Base-by-base conservation (phyloP, 2,329 filamentous ascomycete genomes). In the Penicillium sp. region DNA sequence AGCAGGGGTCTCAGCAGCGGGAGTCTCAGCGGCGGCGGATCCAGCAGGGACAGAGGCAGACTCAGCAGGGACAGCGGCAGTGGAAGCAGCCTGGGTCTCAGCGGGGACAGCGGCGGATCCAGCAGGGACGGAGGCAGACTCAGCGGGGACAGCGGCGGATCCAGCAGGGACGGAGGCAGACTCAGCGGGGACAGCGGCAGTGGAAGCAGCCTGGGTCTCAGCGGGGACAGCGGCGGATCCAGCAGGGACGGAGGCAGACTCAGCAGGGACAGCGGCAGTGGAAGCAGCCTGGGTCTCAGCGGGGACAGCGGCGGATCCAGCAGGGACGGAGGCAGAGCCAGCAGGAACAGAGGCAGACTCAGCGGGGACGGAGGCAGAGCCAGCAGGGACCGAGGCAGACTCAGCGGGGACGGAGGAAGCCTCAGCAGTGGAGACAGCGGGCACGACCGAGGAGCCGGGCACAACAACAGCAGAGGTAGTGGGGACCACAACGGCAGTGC, bases 61-160 rank as follows among this genome's bases (percentile, higher is more conserved):
- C 47, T 52, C 26, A 45, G 44, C 29, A 24, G 56, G 52, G 21
- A 39, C 22, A 29, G n/a, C 44, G 11, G 31, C 26, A 46, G 63
- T 54, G 16, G 35, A 22, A 21, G 58, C 39, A 24, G 64, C 53
- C 45, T 57, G 22, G 26, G 39, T 26, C 49, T 50, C 52, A 26
- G 50, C 44, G n/a, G 35, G 35, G 35, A 19, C n/a, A 11, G 58
- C 21, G 39, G 57, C 48, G 29, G 58, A 60, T 13, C 21, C 43
- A 24, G 39, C 19, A 45, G 62, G 48, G 10, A 29, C 27, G 27
- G 27, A 29, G 33, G 22, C 24, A 35, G 54, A 52, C n/a, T 49
- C 45, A 56, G 43, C 16, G 59, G 41, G 27, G 14, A 61, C 48
- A 44, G 57, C 37, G 1, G 48, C 54, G 10, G 24, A 5, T 24